Evolutionary conservation across 257 asterid genomes (phyloP).

Genomic region (Primulina tabacum): DNA sequence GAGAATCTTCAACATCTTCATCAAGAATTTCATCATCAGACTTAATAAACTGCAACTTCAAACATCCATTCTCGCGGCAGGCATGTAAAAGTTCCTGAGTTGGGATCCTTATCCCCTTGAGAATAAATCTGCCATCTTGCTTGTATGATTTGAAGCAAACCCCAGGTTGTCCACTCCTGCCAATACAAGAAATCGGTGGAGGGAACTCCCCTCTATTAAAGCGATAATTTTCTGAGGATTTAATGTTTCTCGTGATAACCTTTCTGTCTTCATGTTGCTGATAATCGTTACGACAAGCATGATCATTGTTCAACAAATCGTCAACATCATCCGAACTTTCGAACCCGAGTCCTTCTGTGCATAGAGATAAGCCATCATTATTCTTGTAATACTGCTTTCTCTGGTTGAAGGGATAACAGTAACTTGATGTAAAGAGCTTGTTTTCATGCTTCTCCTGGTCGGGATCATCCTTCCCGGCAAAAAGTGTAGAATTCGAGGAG

Average conservation of each 20-base stretch:
- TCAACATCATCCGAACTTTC: slow-evolving; percentile 90
- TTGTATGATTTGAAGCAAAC: slow-evolving; percentile 59
- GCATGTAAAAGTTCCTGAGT: slow-evolving; percentile 83
- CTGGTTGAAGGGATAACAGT: not conserved
- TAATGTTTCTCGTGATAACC: slow-evolving; percentile 22
- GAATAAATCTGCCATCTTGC: slow-evolving; percentile 77
- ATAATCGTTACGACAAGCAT: slow-evolving; percentile 18
- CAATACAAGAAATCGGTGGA: slow-evolving; percentile 86
- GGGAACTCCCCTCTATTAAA: slow-evolving; percentile 42
- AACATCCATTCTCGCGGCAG: slow-evolving; percentile 80
- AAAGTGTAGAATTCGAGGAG: not conserved
- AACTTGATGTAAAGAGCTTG: not conserved
- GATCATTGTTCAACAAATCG: slow-evolving; percentile 36
- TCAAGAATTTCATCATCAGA: slow-evolving; percentile 65
- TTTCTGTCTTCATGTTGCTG: slow-evolving; percentile 26
- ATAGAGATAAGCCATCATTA: slow-evolving; percentile 54
- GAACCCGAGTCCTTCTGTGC: slow-evolving; percentile 83
- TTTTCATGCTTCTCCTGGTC: slow-evolving; percentile 5
- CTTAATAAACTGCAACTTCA: slow-evolving; percentile 62
- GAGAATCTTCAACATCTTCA: slow-evolving; percentile 27
- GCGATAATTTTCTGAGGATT: slow-evolving; percentile 2
- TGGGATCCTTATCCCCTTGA: slow-evolving; percentile 71
- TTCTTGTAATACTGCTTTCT: slow-evolving; percentile 27
- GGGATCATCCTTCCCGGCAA: not conserved
- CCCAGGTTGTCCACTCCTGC: slow-evolving; percentile 87